Conservation (phyloP, 768 basidiomycete species). For the Serendipita sp. region DNA sequence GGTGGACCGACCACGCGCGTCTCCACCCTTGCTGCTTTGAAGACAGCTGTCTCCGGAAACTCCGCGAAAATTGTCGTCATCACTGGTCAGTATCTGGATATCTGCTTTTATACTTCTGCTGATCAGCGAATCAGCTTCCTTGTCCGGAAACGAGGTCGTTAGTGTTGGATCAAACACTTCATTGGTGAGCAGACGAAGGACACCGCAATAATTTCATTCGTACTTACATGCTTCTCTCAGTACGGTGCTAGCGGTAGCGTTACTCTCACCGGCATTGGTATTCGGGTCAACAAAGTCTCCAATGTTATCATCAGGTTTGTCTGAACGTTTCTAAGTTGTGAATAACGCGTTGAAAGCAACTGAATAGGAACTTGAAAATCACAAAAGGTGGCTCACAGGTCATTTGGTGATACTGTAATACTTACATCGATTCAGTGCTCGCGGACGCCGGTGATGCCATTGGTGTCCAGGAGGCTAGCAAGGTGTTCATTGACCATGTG, state of each 20-base stretch:
- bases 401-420: too few relatives aligned
- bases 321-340: too few relatives aligned
- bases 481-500: slow-evolving; percentile 32
- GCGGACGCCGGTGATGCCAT: slow-evolving; percentile 32
- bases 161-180: slow-evolving; percentile 31
- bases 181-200: slow-evolving; percentile 24
- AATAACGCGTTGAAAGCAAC: too few relatives aligned
- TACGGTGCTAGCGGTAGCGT: too few relatives aligned
- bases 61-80: slow-evolving; percentile 31
- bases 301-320: slow-evolving; percentile 39
- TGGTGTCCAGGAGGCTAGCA: slow-evolving; percentile 26
- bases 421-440: too few relatives aligned
- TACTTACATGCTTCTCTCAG: too few relatives aligned
- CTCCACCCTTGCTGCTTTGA: slow-evolving; percentile 27
- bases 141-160: slow-evolving; percentile 29
- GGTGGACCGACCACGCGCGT: slow-evolving; percentile 31
- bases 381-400: too few relatives aligned
- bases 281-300: slow-evolving; percentile 27
- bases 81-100: slow-evolving; percentile 21
- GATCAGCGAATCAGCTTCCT: slow-evolving; percentile 21
- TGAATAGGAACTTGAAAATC: too few relatives aligned
- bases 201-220: too few relatives aligned
- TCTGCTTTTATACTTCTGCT: not conserved
- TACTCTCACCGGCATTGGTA: slow-evolving; percentile 31
- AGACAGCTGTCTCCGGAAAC: slow-evolving; percentile 26